Percentiles rank a stretch among this genome's conserved stretches.
Evolutionary conservation across 129 eudicot genomes (phyloP).

Genomic region (Saposhnikovia divaricata): DNA sequence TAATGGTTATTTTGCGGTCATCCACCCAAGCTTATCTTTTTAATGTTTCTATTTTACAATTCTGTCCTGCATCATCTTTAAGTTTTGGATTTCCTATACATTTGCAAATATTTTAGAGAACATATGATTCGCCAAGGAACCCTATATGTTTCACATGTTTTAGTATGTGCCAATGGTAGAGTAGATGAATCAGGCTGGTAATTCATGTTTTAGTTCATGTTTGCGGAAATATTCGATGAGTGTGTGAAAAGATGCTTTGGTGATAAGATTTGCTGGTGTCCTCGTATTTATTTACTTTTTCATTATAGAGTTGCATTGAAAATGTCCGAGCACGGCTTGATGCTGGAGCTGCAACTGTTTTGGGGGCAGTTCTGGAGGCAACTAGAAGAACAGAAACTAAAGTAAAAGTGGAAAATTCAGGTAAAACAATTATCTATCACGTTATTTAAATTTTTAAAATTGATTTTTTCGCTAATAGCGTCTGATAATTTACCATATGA

Average conservation of each 20-base stretch:
- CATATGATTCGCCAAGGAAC: neutral
- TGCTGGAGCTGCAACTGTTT: constrained; percentile 47
- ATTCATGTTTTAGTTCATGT: neutral
- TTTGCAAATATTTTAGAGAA: neutral
- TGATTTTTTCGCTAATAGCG: neutral
- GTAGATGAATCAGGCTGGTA: neutral
- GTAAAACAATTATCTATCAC: constrained; percentile 18
- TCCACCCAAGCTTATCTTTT: neutral
- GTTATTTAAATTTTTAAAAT: neutral
- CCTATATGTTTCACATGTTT: neutral
- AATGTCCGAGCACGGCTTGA: constrained; percentile 51
- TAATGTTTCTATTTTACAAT: neutral
- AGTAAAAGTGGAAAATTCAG: constrained; percentile 55
- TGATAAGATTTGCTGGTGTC: neutral
- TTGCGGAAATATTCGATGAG: neutral
- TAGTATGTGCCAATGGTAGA: neutral
- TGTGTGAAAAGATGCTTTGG: neutral
- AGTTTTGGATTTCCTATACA: neutral
- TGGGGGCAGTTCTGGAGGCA: constrained; percentile 60
- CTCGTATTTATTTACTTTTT: neutral
- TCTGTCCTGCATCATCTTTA: neutral
- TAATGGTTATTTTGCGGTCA: too few species aligned
- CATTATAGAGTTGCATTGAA: constrained; percentile 48
- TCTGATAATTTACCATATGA: neutral
- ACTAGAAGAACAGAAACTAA: constrained; percentile 45